Evolutionary conservation across 1,284 basidiomycete species (phyloP).

Genomic region (Leccinum proliferum): DNA sequence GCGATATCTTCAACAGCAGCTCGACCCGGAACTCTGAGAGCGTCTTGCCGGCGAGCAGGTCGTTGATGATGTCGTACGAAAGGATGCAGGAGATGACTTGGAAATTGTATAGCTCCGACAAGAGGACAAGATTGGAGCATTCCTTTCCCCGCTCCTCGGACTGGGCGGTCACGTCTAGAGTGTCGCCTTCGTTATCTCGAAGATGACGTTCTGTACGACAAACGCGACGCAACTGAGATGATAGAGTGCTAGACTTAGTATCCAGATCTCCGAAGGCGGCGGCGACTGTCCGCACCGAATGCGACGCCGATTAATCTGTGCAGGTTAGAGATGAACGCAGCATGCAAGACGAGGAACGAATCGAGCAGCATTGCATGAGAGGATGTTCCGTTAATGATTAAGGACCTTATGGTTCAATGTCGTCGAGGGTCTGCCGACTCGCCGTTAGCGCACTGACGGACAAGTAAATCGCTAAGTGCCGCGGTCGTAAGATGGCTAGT

Average conservation of each 20-base stretch:
- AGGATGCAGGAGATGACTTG: slow-evolving; percentile 87
- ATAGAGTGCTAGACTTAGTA: slow-evolving; percentile 1
- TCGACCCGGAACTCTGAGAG: slow-evolving; percentile 83
- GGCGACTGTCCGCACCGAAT: slow-evolving; percentile 57
- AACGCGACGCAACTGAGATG: slow-evolving; percentile 53
- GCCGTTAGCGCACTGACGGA: too few species aligned
- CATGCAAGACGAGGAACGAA: slow-evolving; percentile 89
- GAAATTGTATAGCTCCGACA: slow-evolving; percentile 95
- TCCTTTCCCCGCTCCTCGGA: slow-evolving; percentile 64
- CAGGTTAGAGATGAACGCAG: slow-evolving; percentile 81
- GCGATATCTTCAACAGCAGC: slow-evolving; percentile 78
- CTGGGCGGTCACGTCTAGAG: slow-evolving; percentile 8
- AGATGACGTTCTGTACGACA: slow-evolving; percentile 66
- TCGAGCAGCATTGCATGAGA: slow-evolving; percentile 83
- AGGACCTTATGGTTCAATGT: slow-evolving; percentile 9
- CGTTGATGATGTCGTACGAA: slow-evolving; percentile 86
- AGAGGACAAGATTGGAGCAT: slow-evolving; percentile 80
- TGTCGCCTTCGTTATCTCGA: slow-evolving; percentile 22
- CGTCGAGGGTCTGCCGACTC: too few species aligned
- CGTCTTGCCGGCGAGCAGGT: slow-evolving; percentile 56
- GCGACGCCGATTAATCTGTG: slow-evolving; percentile 87
- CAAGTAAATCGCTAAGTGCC: too few species aligned
- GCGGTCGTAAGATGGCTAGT: too few species aligned
- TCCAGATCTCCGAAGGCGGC: background rate
- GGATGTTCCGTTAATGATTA: slow-evolving; percentile 82